Conservation (phyloP, 352 stramenopile genomes). For the Stephanocyclus meneghinianus region DNA sequence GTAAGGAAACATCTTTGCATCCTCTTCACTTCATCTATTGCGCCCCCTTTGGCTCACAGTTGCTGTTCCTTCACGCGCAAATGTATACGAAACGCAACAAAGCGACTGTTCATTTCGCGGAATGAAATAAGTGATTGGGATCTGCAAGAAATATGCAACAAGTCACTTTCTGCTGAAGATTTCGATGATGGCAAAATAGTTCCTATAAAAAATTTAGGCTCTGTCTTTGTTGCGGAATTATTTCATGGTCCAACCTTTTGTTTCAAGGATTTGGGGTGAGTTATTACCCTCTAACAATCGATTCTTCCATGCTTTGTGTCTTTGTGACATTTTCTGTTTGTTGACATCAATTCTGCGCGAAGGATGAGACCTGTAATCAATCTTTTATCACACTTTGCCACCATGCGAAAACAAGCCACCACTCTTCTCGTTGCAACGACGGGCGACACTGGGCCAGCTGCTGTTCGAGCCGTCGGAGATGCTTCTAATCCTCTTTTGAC, state of each 20-base stretch:
- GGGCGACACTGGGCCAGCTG: slow-evolving; percentile 81
- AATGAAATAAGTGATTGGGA: slow-evolving; percentile 60
- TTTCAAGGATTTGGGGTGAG: slow-evolving; percentile 82
- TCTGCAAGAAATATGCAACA: slow-evolving; percentile 56
- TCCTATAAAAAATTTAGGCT: slow-evolving; percentile 49
- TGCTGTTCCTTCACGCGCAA: neutral
- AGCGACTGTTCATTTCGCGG: slow-evolving; percentile 62
- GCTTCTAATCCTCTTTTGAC: slow-evolving; percentile 58
- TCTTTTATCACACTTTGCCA: slow-evolving; percentile 73
- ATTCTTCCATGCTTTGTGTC: slow-evolving; percentile 1
- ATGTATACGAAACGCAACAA: neutral
- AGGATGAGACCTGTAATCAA: slow-evolving; percentile 68
- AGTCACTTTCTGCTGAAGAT: slow-evolving; percentile 45
- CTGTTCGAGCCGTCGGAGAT: slow-evolving; percentile 76
- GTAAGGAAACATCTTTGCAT: slow-evolving; percentile 7
- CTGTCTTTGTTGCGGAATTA: slow-evolving; percentile 72
- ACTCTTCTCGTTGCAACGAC: slow-evolving; percentile 79
- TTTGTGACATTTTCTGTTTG: neutral
- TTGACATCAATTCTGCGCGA: slow-evolving; percentile 1
- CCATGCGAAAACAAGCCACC: slow-evolving; percentile 48
- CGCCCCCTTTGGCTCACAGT: neutral
- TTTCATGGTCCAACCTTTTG: slow-evolving; percentile 84
- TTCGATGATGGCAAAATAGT: slow-evolving; percentile 65
- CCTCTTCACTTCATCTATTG: neutral
- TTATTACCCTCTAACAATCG: neutral